Base-by-base conservation (phyloP, 176 grass and related monocot species). In the Bromus sterilis region DNA sequence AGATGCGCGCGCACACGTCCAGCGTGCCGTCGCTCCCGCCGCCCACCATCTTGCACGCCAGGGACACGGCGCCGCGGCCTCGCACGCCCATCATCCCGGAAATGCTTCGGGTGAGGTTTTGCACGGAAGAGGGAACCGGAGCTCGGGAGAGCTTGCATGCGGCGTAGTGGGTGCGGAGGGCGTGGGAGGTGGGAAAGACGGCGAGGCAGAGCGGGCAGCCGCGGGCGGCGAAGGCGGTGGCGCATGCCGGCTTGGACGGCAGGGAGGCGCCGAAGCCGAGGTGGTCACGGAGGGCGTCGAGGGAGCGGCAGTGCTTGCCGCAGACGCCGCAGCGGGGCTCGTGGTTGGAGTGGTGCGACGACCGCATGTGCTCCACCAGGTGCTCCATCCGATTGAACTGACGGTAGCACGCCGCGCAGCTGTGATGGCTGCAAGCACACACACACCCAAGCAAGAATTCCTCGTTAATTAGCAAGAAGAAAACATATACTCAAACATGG, bases 361-460 rank as follows among this genome's bases (percentile, higher is more conserved):
- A 7, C 11, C 87, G 83, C 89, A 94, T 92, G 75, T 97, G 94
- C 28, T 92, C 92, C 40, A 97, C 87, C 74, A 97, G 84, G 74
- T 97, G 94, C 85, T 97, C 94, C 53, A 81, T 84, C 79, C 82
- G 88, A 74, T 97, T 97, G 92, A 90, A 97, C 4, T 94, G 89
- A 31, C 91, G 89, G 79, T 83, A 94, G 79, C 94, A 97, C 44
- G 91, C 94, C 15, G 44, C 44, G 44, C 15, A 48, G 39, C 37
- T 87, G 73, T 90, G 87, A 37, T 80, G 74, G 30, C 94, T 94
- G 82, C 71, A 49, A 86, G 78, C 30, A 30, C 13, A 18, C 25
- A 0, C 55, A 33, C 31, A 41, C 10, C 40, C 18, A 74, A 12
- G 9, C 12, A 6, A 42, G 5, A 11, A 11, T 2, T 15, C 1